phyloP scores from a whole-genome alignment of 768 basidiomycete species.

The Boletus rex-veris region DNA sequence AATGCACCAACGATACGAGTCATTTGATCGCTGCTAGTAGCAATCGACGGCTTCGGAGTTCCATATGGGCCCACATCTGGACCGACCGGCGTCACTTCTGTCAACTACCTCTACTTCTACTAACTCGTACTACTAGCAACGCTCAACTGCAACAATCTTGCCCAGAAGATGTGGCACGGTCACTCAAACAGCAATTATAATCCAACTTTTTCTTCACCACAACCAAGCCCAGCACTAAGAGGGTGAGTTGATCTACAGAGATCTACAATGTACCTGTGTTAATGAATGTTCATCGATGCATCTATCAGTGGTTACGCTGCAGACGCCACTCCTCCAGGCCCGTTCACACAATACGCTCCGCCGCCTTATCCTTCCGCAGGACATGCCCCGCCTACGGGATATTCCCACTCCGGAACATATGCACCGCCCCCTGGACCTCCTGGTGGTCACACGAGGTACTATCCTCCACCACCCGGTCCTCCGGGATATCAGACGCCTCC shows the following conservation, averaged over 20 bases:
- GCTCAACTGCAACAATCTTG: no score
- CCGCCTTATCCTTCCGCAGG: conserved; percentile 12
- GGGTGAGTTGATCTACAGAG: conserved; percentile 9
- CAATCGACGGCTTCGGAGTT: no score
- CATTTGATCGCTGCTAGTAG: no score
- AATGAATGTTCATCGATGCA: no score
- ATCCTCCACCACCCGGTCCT: background rate
- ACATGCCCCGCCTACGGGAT: conserved; percentile 17
- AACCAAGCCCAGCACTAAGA: conserved; percentile 3
- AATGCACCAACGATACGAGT: no score
- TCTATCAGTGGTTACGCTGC: conserved; percentile 33
- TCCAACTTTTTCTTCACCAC: background rate
- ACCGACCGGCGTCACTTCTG: no score
- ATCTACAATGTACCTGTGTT: background rate
- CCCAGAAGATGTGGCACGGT: no score
- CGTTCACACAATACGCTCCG: conserved; percentile 1
- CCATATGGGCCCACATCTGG: no score
- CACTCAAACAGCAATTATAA: no score
- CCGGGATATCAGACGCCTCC: conserved; percentile 15
- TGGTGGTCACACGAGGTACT: background rate
- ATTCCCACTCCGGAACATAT: conserved; percentile 12
- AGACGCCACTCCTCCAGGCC: conserved; percentile 9
- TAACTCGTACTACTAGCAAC: no score
- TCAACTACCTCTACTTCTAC: no score
- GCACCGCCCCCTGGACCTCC: conserved; percentile 17